Percentiles rank a stretch among this genome's conserved stretches.
phyloP scores from a whole-genome alignment of 2,329 filamentous ascomycete species.

The Trichophyton mentagrophytes region DNA sequence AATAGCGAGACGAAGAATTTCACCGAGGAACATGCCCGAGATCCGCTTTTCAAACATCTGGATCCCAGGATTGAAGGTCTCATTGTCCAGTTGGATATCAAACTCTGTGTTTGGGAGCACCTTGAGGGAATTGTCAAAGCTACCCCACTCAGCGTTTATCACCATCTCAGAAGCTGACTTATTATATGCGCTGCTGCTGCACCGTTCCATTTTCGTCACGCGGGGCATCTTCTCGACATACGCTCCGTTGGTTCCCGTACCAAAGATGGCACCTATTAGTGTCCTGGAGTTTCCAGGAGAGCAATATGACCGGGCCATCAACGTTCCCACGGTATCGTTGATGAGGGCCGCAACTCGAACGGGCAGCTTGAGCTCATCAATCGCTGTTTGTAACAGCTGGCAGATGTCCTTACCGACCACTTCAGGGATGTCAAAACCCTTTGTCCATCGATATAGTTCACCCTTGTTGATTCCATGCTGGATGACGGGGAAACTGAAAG shows the following conservation, averaged over 20 bases:
- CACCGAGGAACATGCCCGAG: slow-evolving; percentile 94
- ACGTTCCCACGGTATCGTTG: slow-evolving; percentile 92
- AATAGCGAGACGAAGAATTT: slow-evolving; percentile 71
- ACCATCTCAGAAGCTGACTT: slow-evolving; percentile 83
- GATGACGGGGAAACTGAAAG: slow-evolving; percentile 92
- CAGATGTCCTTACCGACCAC: slow-evolving; percentile 92
- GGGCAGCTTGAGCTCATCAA: slow-evolving; percentile 72
- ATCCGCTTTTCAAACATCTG: slow-evolving; percentile 99
- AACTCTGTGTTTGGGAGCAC: slow-evolving; percentile 77
- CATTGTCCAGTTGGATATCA: slow-evolving; percentile 63
- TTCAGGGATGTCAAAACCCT: slow-evolving; percentile 95
- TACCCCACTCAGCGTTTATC: slow-evolving; percentile 96
- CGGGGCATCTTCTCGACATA: slow-evolving; percentile 87
- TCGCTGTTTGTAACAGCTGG: slow-evolving; percentile 72
- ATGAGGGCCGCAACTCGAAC: slow-evolving; percentile 92
- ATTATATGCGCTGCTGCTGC: slow-evolving; percentile 51
- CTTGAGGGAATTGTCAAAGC: slow-evolving; percentile 86
- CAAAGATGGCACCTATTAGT: slow-evolving; percentile 90
- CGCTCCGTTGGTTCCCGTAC: slow-evolving; percentile 92
- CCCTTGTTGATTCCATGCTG: slow-evolving; percentile 94
- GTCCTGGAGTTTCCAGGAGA: slow-evolving; percentile 61
- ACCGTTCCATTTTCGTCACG: slow-evolving; percentile 58
- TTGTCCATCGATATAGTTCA: slow-evolving; percentile 90
- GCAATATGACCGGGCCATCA: slow-evolving; percentile 95
- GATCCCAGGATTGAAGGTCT: slow-evolving; percentile 79